Evolutionary conservation across 2,329 filamentous ascomycete genomes (phyloP).

Genomic region (Talaromyces verruculosus): DNA sequence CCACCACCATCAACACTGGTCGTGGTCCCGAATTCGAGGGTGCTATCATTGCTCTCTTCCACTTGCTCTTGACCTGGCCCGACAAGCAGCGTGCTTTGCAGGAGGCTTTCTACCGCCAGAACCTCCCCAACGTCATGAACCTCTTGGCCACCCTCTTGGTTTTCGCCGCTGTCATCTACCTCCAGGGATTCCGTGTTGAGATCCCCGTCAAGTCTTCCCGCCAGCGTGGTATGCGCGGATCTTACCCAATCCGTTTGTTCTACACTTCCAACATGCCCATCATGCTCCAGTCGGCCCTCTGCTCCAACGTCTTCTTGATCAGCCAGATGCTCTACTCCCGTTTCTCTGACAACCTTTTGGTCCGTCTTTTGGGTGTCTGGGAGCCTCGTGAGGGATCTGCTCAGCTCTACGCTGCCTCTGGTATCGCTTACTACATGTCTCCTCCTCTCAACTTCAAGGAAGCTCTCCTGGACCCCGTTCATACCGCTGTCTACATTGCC

Average conservation of each 20-base stretch:
- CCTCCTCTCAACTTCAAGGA: conserved; percentile 97
- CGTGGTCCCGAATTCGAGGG: conserved; percentile 99
- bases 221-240: conserved; percentile 97
- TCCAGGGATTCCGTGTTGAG: conserved; percentile 98
- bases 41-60: conserved; percentile 95
- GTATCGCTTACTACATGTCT: conserved; percentile 99
- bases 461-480: conserved; percentile 92
- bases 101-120: conserved; percentile 99
- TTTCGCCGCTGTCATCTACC: conserved; percentile 98
- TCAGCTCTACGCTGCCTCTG: conserved; percentile 89
- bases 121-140: conserved; percentile 99
- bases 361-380: conserved; percentile 97
- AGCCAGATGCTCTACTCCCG: conserved; percentile 99
- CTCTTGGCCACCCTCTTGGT: conserved; percentile 87
- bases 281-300: conserved; percentile 98
- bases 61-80: conserved; percentile 96
- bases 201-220: conserved; percentile 99
- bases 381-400: conserved; percentile 91
- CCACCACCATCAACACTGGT: conserved; percentile 98
- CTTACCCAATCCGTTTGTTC: conserved; percentile 97
- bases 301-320: conserved; percentile 98
- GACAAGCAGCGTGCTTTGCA: conserved; percentile 98
- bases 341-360: conserved; percentile 97
- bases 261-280: conserved; percentile 99
- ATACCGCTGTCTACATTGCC: conserved; percentile 89